These are phyloP conservation scores for Phytophthora lateralis DNA, from an alignment of 352 stramenopile genomes.

Conservation along the genomic window DNA sequence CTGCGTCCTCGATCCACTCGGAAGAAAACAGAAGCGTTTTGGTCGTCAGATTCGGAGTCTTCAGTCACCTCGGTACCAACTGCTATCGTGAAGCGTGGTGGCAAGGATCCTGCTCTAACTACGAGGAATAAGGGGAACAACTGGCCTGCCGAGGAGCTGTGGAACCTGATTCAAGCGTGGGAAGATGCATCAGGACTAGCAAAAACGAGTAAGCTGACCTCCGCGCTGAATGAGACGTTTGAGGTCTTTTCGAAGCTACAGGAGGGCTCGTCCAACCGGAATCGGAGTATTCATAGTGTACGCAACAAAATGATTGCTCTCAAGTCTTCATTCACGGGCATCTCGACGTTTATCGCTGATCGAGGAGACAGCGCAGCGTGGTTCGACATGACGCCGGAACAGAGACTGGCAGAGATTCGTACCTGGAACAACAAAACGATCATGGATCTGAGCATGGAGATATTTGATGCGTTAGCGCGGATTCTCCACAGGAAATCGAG, in stretches of 20 bases:
- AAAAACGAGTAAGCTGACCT: conserved; percentile 25
- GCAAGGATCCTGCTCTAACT: conserved; percentile 6
- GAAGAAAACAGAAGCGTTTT: conserved; percentile 37
- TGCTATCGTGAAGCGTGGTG: conserved; percentile 2
- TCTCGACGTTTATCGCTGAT: conserved; percentile 35
- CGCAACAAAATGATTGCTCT: conserved; percentile 52
- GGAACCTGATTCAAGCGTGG: conserved; percentile 39
- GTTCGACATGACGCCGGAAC: conserved; percentile 33
- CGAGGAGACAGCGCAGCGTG: conserved; percentile 26
- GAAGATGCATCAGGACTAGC: conserved; percentile 23
- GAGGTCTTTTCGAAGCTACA: conserved; percentile 34
- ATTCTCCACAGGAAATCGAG: conserved; percentile 28
- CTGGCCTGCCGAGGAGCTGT: conserved; percentile 38
- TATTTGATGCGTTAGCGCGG: conserved; percentile 34
- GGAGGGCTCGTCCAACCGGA: conserved; percentile 18
- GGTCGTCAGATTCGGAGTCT: conserved; percentile 43
- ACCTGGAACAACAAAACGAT: conserved; percentile 41
- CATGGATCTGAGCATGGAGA: conserved; percentile 37
- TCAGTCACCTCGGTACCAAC: conserved; percentile 15
- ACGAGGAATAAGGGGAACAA: conserved; percentile 36
- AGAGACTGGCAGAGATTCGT: conserved; percentile 34
- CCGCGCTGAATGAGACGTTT: conserved; percentile 30
- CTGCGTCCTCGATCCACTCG: conserved; percentile 33
- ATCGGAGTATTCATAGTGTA: conserved; percentile 37
- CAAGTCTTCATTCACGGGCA: conserved; percentile 35